Base-by-base conservation (phyloP, 2,329 filamentous ascomycete genomes). In the Hansfordia pulvinata region DNA sequence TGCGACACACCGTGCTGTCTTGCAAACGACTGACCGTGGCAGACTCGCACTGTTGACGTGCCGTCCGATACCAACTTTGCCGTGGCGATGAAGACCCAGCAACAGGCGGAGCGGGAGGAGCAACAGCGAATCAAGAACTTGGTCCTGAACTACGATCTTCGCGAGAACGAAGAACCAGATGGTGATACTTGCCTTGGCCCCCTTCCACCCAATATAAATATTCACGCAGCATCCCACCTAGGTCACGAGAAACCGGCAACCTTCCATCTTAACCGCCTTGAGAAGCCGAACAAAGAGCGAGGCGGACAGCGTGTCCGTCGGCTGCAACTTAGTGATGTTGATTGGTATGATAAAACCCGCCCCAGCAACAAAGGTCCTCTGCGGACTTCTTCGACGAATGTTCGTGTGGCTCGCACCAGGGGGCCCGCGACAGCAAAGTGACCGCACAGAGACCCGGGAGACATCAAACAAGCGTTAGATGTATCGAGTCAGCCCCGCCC, bases 71-170 rank as follows among this genome's bases (percentile, higher is more conserved):
- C 90, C 1, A 86, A 75, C 26, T 94, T 98, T 54, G 90, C 90
- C 5, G 70, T 96, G 37, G 90, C 90, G 22, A 90, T 98, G 85
- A 90, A 84, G 49, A 85, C 72, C 33, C 86, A 96, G 56, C 86
- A 94, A 49, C 81, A 92, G 54, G 88, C 85, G 3, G 88, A 96
- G 49, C 78, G 80, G 28, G 90, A 93, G 47, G 92, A 98, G 52
- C 88, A 98, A 52, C 85, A 94, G 52, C 81, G 90, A 35, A 98
- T 98, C 70, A 98, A 98, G 61, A 93, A 84, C 44, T 65, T 98
- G 23, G 90, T 98, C 28, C 63, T 98, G 40, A 96, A 94, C 53
- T 93, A 94, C 47, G 90, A 98, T 55, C 72, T 93, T 47, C 76
- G 83, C 27, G 85, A 92, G 44, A 76, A 62, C 40, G 82, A 92